Percentiles rank a stretch among this genome's conserved stretches.
Evolutionary conservation across 78 protist genomes (phyloP).

Genomic region (Dictyostelium firmibasis): DNA sequence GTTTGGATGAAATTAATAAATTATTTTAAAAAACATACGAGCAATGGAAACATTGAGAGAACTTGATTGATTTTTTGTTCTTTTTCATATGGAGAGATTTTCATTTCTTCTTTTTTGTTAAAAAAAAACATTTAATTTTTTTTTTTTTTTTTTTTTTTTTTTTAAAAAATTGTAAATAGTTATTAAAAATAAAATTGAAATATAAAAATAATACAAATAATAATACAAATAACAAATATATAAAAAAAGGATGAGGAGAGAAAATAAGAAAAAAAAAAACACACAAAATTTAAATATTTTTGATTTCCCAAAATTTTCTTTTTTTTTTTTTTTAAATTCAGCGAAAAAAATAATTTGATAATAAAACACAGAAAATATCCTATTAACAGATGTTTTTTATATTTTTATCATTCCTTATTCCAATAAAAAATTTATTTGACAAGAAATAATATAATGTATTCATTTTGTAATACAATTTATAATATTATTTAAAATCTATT

Average conservation of each 20-base stretch:
- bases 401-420: not conserved
- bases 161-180: not conserved
- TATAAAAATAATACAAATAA: not conserved
- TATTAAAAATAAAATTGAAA: not conserved
- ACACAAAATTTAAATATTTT: too few species aligned
- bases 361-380: not conserved
- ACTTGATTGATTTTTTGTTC: conserved; percentile 31
- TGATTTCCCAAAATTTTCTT: not conserved
- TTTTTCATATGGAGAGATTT: conserved; percentile 39
- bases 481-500: too few species aligned
- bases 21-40: not conserved
- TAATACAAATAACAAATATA: not conserved
- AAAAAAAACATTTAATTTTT: not conserved
- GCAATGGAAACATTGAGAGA: conserved; percentile 37
- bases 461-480: too few species aligned
- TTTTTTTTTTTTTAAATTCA: not conserved
- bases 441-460: too few species aligned
- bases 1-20: too few species aligned
- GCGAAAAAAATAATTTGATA: not conserved
- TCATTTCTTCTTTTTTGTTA: conserved; percentile 8
- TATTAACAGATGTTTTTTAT: not conserved
- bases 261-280: not conserved
- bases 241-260: not conserved
- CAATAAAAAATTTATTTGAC: not conserved
- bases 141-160: not conserved